Evolutionary conservation across 495 filamentous ascomycete species (phyloP).

Genomic region (Penicillium longicatenatum): DNA sequence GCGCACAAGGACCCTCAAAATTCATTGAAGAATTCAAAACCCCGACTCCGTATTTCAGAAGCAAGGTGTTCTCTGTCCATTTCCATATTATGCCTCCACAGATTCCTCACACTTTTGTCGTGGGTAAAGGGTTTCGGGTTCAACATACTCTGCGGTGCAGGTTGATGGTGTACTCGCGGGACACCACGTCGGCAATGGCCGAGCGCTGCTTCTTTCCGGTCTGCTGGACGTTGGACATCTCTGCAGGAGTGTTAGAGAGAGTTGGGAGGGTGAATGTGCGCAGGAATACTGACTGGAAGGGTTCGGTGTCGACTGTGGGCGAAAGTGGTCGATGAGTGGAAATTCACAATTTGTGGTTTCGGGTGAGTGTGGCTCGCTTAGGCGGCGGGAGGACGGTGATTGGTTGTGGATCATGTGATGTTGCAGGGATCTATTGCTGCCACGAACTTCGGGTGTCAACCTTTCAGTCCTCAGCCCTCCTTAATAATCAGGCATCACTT

Average conservation of each 20-base stretch:
- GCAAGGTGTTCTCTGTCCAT: conserved; percentile 35
- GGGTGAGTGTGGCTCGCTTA: conserved; percentile 54
- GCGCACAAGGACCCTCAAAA: conserved; percentile 18
- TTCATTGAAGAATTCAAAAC: conserved; percentile 19
- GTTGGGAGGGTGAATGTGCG: neutral
- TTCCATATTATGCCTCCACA: conserved; percentile 26
- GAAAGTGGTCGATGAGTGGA: conserved; percentile 42
- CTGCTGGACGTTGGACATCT: conserved; percentile 67
- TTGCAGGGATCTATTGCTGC: neutral
- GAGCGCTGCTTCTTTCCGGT: conserved; percentile 78
- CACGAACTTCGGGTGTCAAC: conserved; percentile 13
- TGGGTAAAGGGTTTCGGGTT: conserved; percentile 27
- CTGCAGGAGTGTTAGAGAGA: conserved; percentile 32
- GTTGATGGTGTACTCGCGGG: conserved; percentile 99
- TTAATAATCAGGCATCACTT: neutral
- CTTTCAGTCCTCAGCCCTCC: neutral
- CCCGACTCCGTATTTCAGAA: conserved; percentile 26
- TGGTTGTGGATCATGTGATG: conserved; percentile 11
- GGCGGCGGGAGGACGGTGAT: conserved; percentile 13
- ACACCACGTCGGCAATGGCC: conserved; percentile 96
- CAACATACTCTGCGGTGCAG: conserved; percentile 97
- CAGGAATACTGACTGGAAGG: conserved; percentile 41
- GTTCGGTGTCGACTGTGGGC: conserved; percentile 48
- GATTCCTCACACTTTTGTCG: conserved; percentile 23
- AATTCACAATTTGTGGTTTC: conserved; percentile 40